A percentile compares a stretch with the other conserved stretches of the same genome.
Conservation (phyloP, 129 eudicot genomes). For the Solidago caesia region DNA sequence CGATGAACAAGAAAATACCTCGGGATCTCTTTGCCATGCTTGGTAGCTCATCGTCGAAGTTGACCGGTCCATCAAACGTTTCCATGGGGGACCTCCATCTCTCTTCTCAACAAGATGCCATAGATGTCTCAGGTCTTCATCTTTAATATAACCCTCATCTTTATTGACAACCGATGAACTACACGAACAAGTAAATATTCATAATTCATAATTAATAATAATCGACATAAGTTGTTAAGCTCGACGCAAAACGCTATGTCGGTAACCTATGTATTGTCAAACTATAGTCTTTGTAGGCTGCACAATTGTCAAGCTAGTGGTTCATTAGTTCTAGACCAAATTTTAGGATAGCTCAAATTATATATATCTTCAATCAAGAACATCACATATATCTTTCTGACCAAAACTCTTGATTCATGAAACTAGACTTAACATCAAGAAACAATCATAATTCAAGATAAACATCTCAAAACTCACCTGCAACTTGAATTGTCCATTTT, state of each 20-base stretch:
- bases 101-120: slow-evolving; percentile 74
- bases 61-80: slow-evolving; percentile 77
- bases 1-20: slow-evolving; percentile 36
- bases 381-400: neutral
- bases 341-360: neutral
- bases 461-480: slow-evolving; percentile 42
- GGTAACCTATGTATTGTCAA: neutral
- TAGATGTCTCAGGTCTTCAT: slow-evolving; percentile 60
- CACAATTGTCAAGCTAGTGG: neutral
- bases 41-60: slow-evolving; percentile 66
- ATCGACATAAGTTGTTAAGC: neutral
- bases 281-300: neutral
- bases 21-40: slow-evolving; percentile 87
- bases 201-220: neutral
- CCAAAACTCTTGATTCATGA: neutral
- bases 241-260: neutral
- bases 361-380: slow-evolving; percentile 5
- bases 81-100: slow-evolving; percentile 96
- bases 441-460: neutral
- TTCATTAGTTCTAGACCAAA: slow-evolving; percentile 8
- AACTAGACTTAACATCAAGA: neutral
- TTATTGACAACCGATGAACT: slow-evolving; percentile 48
- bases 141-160: slow-evolving; percentile 45
- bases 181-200: slow-evolving; percentile 8
- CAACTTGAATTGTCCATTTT: slow-evolving; percentile 31